Evolutionary conservation across 345 rosid genomes (phyloP).

Genomic region (Linum tenue): DNA sequence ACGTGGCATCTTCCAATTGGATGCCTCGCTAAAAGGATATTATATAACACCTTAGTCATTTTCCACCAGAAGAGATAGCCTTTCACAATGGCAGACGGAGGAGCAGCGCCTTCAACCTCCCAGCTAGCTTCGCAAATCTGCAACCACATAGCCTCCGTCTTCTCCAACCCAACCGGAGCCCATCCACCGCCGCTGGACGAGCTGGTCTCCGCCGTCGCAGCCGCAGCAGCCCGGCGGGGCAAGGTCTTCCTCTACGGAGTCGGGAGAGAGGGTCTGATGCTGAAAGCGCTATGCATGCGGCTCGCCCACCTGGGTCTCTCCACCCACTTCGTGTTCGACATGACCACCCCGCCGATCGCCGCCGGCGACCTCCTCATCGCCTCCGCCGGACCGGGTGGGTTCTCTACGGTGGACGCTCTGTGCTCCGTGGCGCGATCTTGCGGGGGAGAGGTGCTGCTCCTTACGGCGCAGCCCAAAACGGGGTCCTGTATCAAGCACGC

Average conservation of each 20-base stretch:
- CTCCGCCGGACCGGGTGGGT: conserved; percentile 82
- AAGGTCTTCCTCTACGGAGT: conserved; percentile 72
- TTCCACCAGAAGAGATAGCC: too few relatives aligned
- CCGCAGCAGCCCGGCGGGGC: conserved; percentile 35
- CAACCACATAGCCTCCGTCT: too few relatives aligned
- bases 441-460: conserved; percentile 51
- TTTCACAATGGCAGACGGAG: too few relatives aligned
- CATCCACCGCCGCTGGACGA: conserved; percentile 45
- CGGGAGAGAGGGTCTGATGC: conserved; percentile 84
- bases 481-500: conserved; percentile 68
- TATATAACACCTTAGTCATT: too few relatives aligned
- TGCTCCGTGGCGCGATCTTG: conserved; percentile 50
- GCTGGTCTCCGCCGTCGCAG: conserved; percentile 40
- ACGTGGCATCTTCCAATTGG: conserved; percentile 46
- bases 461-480: conserved; percentile 62
- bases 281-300: conserved; percentile 77
- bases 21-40: conserved; percentile 30
- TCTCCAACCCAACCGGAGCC: too few relatives aligned
- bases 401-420: conserved; percentile 79
- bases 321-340: conserved; percentile 66
- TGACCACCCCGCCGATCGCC: conserved; percentile 79
- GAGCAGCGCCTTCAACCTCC: too few relatives aligned
- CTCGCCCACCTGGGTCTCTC: conserved; percentile 72
- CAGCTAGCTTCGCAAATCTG: too few relatives aligned
- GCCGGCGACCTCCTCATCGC: conserved; percentile 62